Conservation (phyloP, 352 stramenopile species). For the Elongisporangium anandrum region DNA sequence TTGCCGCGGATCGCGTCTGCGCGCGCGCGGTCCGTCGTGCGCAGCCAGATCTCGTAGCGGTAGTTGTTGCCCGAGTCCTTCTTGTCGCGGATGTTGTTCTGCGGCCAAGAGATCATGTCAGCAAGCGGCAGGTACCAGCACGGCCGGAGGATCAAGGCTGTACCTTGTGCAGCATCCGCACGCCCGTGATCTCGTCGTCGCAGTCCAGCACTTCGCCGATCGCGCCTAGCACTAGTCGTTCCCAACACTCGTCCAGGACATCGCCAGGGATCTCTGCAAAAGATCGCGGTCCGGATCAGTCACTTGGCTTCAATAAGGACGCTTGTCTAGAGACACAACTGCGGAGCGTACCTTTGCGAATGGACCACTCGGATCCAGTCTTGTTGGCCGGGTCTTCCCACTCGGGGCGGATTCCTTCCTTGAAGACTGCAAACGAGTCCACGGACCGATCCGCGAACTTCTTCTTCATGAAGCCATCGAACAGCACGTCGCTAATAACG, state of each 20-base stretch:
- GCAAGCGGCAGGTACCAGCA: neutral
- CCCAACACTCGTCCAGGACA: slow-evolving; percentile 86
- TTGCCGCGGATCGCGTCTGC: slow-evolving; percentile 75
- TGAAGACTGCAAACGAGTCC: slow-evolving; percentile 93
- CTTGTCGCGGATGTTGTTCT: slow-evolving; percentile 83
- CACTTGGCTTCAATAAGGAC: neutral
- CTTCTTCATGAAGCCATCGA: slow-evolving; percentile 84
- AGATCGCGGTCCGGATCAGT: neutral
- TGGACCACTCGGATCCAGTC: slow-evolving; percentile 82
- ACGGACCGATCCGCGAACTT: slow-evolving; percentile 90
- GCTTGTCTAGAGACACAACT: too few species aligned
- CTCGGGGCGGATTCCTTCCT: slow-evolving; percentile 85
- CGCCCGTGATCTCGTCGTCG: slow-evolving; percentile 86
- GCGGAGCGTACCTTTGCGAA: slow-evolving; percentile 53
- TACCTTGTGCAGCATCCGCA: slow-evolving; percentile 90
- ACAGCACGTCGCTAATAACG: slow-evolving; percentile 55
- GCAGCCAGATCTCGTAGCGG: slow-evolving; percentile 84
- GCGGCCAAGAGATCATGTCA: neutral
- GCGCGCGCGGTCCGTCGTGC: slow-evolving; percentile 43
- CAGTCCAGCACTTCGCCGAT: slow-evolving; percentile 88
- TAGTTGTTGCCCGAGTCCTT: slow-evolving; percentile 82
- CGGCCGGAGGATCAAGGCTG: neutral
- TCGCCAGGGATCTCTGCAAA: slow-evolving; percentile 58
- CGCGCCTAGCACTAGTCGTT: slow-evolving; percentile 85
- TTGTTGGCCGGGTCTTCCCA: slow-evolving; percentile 91